phyloP scores from a whole-genome alignment of 495 filamentous ascomycete genomes.

The Trichocladium uniseriatum region DNA sequence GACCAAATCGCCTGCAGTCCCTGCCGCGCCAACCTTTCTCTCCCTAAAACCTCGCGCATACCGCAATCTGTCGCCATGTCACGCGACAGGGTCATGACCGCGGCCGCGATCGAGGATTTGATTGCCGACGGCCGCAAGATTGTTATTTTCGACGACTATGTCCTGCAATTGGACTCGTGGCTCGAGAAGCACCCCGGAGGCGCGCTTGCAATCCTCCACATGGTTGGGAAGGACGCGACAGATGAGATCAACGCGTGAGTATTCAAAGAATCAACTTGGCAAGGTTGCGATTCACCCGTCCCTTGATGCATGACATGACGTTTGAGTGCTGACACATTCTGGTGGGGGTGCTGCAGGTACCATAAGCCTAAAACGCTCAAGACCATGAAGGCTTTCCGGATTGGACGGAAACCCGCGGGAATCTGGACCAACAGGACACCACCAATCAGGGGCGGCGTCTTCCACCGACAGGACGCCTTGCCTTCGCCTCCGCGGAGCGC shows the following conservation, averaged over 20 bases:
- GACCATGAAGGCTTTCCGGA: conserved; percentile 65
- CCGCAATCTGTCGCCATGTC: not conserved
- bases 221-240: conserved; percentile 94
- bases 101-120: conserved; percentile 53
- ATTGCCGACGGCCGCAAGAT: conserved; percentile 77
- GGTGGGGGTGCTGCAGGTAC: conserved; percentile 41
- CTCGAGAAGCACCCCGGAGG: conserved; percentile 88
- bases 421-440: conserved; percentile 82
- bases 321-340: conserved; percentile 13
- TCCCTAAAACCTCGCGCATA: too few species aligned
- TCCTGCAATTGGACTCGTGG: conserved; percentile 82
- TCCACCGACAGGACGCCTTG: conserved; percentile 17
- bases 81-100: not conserved
- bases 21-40: too few species aligned
- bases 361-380: conserved; percentile 60
- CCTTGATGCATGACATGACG: too few species aligned
- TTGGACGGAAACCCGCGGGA: conserved; percentile 70
- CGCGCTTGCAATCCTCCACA: conserved; percentile 82
- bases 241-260: conserved; percentile 89
- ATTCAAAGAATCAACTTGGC: too few species aligned
- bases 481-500: conserved; percentile 5
- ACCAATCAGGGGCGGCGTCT: conserved; percentile 76
- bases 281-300: too few species aligned
- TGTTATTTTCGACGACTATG: conserved; percentile 69
- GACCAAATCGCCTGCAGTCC: too few species aligned